phyloP scores from a whole-genome alignment of 257 asterid genomes.

The Solanum raphanifolium region DNA sequence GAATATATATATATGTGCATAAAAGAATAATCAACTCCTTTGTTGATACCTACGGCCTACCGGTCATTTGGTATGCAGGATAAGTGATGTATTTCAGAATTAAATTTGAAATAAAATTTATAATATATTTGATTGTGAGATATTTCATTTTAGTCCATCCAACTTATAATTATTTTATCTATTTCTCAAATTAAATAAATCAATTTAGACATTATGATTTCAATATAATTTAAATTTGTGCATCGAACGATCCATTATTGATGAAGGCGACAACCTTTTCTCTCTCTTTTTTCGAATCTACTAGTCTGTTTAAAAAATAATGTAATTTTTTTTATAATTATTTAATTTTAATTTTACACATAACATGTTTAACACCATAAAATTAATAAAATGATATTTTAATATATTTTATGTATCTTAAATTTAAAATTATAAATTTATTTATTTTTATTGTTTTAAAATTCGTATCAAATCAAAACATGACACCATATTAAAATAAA shows the following conservation, averaged over 20 bases:
- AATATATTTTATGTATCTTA: no score
- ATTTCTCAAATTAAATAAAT: not conserved
- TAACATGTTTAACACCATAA: no score
- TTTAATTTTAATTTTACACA: no score
- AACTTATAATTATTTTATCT: not conserved
- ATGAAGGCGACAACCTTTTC: not conserved
- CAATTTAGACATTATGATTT: not conserved
- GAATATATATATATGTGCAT: not conserved
- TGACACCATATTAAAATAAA: not conserved
- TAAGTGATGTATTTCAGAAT: not conserved
- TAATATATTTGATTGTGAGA: no score
- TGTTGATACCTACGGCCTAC: not conserved
- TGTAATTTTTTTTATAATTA: no score
- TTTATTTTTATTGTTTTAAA: no score
- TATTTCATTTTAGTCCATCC: not conserved
- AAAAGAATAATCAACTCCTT: no score
- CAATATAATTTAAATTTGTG: not conserved
- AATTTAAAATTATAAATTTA: no score
- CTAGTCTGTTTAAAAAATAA: no score
- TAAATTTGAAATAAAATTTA: no score
- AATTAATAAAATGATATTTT: no score
- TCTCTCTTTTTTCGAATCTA: not conserved
- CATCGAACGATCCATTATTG: not conserved
- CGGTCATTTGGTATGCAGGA: not conserved
- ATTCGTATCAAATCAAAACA: no score